Conservation (phyloP, 192 early-diverging fungal species). For the Entomortierella beljakovae region DNA sequence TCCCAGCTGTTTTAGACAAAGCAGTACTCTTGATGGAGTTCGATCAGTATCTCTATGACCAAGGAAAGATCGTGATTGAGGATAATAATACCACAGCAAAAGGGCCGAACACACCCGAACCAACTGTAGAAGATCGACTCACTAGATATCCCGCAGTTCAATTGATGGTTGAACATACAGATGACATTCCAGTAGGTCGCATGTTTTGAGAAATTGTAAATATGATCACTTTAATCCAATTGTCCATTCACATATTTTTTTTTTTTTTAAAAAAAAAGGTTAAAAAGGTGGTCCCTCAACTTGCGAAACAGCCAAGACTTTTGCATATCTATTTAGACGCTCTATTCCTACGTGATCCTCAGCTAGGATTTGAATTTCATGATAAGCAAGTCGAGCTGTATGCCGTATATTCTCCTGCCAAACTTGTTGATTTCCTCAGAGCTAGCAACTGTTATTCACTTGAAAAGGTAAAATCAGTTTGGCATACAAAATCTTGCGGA, state of each 20-base stretch:
- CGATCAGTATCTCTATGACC: constrained; percentile 70
- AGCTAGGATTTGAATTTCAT: constrained; percentile 78
- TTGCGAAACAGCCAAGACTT: constrained; percentile 66
- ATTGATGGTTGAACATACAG: constrained; percentile 86
- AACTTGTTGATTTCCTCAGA: constrained; percentile 88
- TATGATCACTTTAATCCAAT: neutral
- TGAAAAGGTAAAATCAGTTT: constrained; percentile 70
- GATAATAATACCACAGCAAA: neutral
- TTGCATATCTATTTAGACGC: constrained; percentile 95
- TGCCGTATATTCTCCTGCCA: constrained; percentile 84
- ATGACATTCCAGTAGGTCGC: constrained; percentile 78
- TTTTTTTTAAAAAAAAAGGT: constrained; percentile 46
- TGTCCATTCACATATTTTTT: neutral
- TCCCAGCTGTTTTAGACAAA: constrained; percentile 81
- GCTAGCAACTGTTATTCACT: constrained; percentile 81
- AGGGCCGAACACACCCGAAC: neutral
- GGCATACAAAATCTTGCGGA: too few species aligned
- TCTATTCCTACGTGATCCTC: constrained; percentile 77
- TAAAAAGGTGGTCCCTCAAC: constrained; percentile 75
- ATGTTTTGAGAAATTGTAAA: neutral
- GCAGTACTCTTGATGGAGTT: constrained; percentile 87
- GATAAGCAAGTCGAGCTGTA: constrained; percentile 90
- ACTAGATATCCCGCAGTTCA: constrained; percentile 74
- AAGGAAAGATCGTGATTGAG: constrained; percentile 54
- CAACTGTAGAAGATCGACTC: constrained; percentile 47